Conservation (phyloP, 257 asterid genomes). For the Nicotiana paniculata region DNA sequence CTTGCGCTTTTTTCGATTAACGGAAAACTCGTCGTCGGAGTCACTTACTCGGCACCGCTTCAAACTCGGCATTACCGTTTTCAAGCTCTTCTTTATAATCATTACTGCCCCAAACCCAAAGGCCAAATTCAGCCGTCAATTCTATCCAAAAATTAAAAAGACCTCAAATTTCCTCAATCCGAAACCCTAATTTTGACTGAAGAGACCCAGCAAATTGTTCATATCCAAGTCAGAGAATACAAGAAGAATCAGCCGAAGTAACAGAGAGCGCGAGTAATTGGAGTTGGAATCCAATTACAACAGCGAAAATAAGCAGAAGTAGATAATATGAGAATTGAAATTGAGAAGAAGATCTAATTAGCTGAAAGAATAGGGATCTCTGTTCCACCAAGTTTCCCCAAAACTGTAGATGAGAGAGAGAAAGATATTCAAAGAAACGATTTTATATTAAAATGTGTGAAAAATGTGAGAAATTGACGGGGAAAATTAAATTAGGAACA, state of each 20-base stretch:
- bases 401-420: slow-evolving; percentile 53
- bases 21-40: slow-evolving; percentile 54
- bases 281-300: background rate
- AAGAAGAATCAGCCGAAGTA: background rate
- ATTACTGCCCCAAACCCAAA: slow-evolving; percentile 24
- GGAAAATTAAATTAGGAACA: slow-evolving; percentile 11
- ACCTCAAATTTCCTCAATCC: slow-evolving; percentile 5
- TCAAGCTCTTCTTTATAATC: slow-evolving; percentile 86
- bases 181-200: slow-evolving; percentile 22
- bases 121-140: slow-evolving; percentile 12
- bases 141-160: slow-evolving; percentile 29
- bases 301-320: slow-evolving; percentile 1
- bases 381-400: slow-evolving; percentile 30
- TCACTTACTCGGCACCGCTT: slow-evolving; percentile 69
- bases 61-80: slow-evolving; percentile 93
- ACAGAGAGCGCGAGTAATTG: background rate
- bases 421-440: slow-evolving; percentile 11
- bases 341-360: slow-evolving; percentile 16
- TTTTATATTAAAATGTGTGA: slow-evolving; percentile 4
- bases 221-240: background rate
- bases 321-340: background rate
- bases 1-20: slow-evolving; percentile 67
- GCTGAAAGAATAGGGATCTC: slow-evolving; percentile 66
- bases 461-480: slow-evolving; percentile 1
- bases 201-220: background rate